Conservation (phyloP, 352 stramenopile genomes). For the Phytophthora constricta region DNA sequence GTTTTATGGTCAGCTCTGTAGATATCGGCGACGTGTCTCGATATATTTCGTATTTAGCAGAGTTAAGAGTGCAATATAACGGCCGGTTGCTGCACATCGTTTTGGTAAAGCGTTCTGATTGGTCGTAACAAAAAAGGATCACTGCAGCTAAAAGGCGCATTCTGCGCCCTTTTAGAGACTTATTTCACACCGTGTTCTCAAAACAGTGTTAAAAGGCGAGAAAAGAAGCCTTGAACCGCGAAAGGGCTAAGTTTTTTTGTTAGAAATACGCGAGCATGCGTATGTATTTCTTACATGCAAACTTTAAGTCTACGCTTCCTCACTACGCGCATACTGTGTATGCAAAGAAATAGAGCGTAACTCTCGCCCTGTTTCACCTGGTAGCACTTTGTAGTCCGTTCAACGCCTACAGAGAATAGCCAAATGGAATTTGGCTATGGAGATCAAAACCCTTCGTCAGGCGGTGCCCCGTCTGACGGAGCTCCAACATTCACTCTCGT, state of each 20-base stretch:
- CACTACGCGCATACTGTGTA: no score
- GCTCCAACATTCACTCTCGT: no score
- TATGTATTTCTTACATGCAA: no score
- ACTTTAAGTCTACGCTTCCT: no score
- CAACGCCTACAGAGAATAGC: no score
- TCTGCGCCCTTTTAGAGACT: neutral
- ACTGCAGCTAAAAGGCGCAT: neutral
- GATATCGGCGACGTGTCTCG: neutral
- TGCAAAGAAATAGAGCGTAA: no score
- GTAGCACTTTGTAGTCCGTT: no score
- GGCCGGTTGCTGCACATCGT: neutral
- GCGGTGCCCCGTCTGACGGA: no score
- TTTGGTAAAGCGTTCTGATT: neutral
- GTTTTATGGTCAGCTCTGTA: neutral
- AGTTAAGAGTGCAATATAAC: neutral
- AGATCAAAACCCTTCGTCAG: no score
- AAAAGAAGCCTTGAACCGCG: neutral
- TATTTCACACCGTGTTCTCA: neutral
- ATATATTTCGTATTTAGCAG: neutral
- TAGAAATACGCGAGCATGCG: no score
- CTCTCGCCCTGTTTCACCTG: no score
- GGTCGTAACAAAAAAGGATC: neutral
- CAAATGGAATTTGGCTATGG: no score
- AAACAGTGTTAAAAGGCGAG: neutral
- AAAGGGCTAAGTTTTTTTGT: conserved; percentile 4